Evolutionary conservation across 129 eudicot species (phyloP), one percentile per base, ranked within the genome.

Genomic region (Tagetes patula): DNA sequence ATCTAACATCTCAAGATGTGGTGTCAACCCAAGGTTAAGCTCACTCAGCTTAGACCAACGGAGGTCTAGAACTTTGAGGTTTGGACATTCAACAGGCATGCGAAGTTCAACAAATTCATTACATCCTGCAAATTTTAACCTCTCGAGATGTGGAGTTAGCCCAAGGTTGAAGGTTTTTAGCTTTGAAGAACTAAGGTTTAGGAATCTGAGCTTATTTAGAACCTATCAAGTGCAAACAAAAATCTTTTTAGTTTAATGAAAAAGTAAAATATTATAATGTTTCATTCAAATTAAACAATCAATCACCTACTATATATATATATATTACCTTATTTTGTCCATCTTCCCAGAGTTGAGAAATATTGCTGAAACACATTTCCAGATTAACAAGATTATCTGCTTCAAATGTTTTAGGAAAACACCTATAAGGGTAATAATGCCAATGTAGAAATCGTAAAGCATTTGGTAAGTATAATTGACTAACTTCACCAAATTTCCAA

Each of bases 361-460:
- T 54, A 11, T 10, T 2, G 56, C 77, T 70, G 4, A 3, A 1
- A 11, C 6, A 12, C 55, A 81, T 49, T 45, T 75, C 67, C 12
- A 81, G 70, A 3, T 31, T 43, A 62, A 81, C 77, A 11, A 81
- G 81, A 62, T 75, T 69, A 5, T 12, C 1, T 31, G 75, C 67
- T 52, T 52, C 11, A 41, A 74, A 80, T 33, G 42, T 50, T 42
- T 49, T 30, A 1, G 84, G 77, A 40, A 81, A 71, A 49, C 53
- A 62, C 13, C n/a, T 5, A 13, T 30, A 41, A 11, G 55, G 54
- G 70, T 52, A 55, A 3, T 1, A 3, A 0, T 6, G 3, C 78
- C 81, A 71, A 43, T 8, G 20, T 6, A 81, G 54, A 71, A 64
- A 81, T 52, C 43, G 38, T 41, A 71, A 27, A 38, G 52, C 38